These are phyloP conservation scores for Chloris gayana DNA, from an alignment of 176 grass and related monocot genomes.

Conservation along the genomic window DNA sequence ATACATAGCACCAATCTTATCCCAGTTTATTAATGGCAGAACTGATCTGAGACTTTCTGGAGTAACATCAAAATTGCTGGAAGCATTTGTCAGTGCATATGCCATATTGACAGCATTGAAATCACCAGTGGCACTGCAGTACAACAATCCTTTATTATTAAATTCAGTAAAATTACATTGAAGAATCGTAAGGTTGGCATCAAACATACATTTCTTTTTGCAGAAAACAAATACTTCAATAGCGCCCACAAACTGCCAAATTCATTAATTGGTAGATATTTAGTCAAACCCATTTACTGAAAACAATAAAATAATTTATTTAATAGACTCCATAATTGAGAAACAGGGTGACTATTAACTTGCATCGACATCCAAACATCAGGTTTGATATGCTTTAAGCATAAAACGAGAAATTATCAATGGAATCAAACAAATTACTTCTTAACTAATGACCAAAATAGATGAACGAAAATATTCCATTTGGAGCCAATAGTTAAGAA, in stretches of 20 bases:
- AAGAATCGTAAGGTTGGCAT: conserved; percentile 10
- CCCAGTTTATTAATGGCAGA: conserved; percentile 84
- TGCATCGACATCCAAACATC: neutral
- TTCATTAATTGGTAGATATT: conserved; percentile 32
- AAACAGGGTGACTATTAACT: conserved; percentile 19
- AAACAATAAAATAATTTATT: neutral
- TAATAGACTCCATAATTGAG: conserved; percentile 5
- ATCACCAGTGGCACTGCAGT: conserved; percentile 64
- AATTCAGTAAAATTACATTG: conserved; percentile 19
- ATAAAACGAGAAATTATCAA: conserved; percentile 23
- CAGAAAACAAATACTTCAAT: conserved; percentile 20
- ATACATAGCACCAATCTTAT: conserved; percentile 84
- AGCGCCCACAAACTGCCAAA: conserved; percentile 8
- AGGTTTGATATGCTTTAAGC: conserved; percentile 15
- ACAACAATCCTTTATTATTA: conserved; percentile 25
- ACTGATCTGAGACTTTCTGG: conserved; percentile 77
- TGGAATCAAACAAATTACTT: neutral
- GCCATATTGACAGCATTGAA: conserved; percentile 60
- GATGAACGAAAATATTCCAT: conserved; percentile 4
- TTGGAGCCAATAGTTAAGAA: conserved; percentile 12
- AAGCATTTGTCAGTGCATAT: conserved; percentile 43
- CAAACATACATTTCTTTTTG: conserved; percentile 17
- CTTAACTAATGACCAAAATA: neutral
- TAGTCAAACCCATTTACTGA: neutral
- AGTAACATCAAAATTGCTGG: conserved; percentile 55